A percentile compares a stretch with the other conserved stretches of the same genome.
Conservation (phyloP, 108 stramenopile genomes). For the Fistulifera pelliculosa region DNA sequence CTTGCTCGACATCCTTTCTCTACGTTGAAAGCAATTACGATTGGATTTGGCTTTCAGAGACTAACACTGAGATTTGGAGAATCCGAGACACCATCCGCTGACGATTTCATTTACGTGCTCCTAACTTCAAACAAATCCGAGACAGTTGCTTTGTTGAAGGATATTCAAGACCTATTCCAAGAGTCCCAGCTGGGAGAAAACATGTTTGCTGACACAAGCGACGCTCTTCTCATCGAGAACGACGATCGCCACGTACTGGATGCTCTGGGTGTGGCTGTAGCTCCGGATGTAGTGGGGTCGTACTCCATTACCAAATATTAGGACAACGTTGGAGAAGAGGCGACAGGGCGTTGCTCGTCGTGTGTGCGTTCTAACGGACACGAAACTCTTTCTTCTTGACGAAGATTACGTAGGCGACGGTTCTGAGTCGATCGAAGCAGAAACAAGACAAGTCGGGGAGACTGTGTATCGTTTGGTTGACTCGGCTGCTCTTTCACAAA, state of each 20-base stretch:
- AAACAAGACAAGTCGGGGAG: conserved; percentile 4
- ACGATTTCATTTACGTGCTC: conserved; percentile 61
- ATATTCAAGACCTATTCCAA: conserved; percentile 46
- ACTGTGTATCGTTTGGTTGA: conserved; percentile 35
- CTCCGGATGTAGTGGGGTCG: conserved; percentile 45
- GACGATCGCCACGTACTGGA: conserved; percentile 71
- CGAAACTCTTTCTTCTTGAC: conserved; percentile 60
- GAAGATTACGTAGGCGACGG: conserved; percentile 69
- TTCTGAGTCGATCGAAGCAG: conserved; percentile 17
- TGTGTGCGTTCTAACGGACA: conserved; percentile 68
- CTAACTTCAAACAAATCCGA: conserved; percentile 58
- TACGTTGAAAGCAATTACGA: conserved; percentile 49
- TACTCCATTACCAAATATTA: conserved; percentile 70
- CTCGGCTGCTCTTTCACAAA: conserved; percentile 37
- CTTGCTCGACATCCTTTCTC: conserved; percentile 53
- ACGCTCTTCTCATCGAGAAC: conserved; percentile 57
- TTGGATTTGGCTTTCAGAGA: conserved; percentile 83
- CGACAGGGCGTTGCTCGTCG: conserved; percentile 59
- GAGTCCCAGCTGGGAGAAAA: conserved; percentile 16
- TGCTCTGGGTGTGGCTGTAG: conserved; percentile 34
- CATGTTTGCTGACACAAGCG: conserved; percentile 2
- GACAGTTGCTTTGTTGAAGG: conserved; percentile 56
- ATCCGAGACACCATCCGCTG: conserved; percentile 13
- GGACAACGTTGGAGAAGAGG: conserved; percentile 74
- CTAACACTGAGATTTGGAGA: conserved; percentile 58